Evolutionary conservation across 768 basidiomycete genomes (phyloP).

Genomic region (Hemileccinum rubropunctum): DNA sequence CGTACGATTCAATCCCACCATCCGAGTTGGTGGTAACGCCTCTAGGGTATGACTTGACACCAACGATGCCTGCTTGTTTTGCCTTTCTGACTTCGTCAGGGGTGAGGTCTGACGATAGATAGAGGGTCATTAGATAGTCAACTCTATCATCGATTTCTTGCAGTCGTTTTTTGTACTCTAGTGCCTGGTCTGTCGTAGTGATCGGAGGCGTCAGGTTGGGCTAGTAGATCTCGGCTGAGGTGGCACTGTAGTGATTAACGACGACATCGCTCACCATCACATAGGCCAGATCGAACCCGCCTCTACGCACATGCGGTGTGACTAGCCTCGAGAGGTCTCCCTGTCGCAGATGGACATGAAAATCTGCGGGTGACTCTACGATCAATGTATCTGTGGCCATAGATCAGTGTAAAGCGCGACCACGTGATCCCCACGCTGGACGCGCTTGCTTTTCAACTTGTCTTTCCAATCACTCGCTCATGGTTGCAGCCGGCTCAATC

Average conservation of each 20-base stretch:
- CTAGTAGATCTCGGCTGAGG: constrained; percentile 39
- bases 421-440: constrained; percentile 26
- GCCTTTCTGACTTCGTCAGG: constrained; percentile 91
- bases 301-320: constrained; percentile 83
- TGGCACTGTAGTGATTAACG: constrained; percentile 7
- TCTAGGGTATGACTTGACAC: constrained; percentile 95
- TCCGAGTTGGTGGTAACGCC: constrained; percentile 98
- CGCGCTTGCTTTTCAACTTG: constrained; percentile 34
- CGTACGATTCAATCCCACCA: constrained; percentile 94
- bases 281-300: constrained; percentile 90
- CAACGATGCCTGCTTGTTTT: constrained; percentile 74
- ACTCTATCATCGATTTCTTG: constrained; percentile 71
- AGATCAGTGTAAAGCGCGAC: constrained; percentile 17
- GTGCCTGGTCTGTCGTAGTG: constrained; percentile 73
- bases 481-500: constrained; percentile 87
- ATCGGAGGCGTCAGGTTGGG: constrained; percentile 93
- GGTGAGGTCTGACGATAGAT: constrained; percentile 88
- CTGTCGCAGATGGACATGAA: constrained; percentile 96
- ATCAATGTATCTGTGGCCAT: constrained; percentile 25
- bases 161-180: constrained; percentile 76
- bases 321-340: constrained; percentile 80
- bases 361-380: constrained; percentile 71
- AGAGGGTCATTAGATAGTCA: constrained; percentile 94
- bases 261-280: constrained; percentile 72
- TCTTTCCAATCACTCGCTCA: constrained; percentile 28